Evolutionary conservation across 352 stramenopile genomes (phyloP), one percentile per base, ranked within the genome.

Genomic region (Globisporangium perplexum): DNA sequence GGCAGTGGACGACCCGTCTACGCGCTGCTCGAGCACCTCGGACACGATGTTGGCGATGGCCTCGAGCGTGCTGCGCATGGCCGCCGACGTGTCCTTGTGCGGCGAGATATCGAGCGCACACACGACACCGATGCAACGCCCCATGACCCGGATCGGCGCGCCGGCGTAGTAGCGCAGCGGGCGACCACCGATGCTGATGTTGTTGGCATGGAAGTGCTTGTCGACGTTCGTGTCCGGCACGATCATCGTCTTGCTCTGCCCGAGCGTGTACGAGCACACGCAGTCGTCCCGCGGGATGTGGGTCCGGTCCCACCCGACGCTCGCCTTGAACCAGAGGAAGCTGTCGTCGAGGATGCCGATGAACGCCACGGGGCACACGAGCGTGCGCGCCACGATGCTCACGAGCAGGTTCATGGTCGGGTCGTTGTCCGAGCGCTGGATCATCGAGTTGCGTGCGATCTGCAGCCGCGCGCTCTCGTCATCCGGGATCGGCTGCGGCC

Each of bases 31-130:
- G 17, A 92, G 66, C 17, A 92, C 82, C 44, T 92, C 78, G 0
- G 78, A 88, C n/a, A 86, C 82, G 33, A 92, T 92, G 23, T 85
- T 88, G 7, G 78, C 78, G 35, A 92, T 71, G 0, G 78, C 77
- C 47, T 90, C 82, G 18, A 92, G 71, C 7, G 77, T 92, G 39
- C 74, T 87, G 31, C 63, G 72, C 77, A 88, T 88, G 11, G 71
- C 60, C 1, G 72, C 49, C 0, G 72, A 78, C 2, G 77, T 90
- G 22, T 62, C 52, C 10, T 52, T 57, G 45, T 88, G 82, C 3
- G 82, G 65, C 20, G 62, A 48, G 10, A 57, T 72, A 45, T 92
- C 82, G 20, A 92, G 68, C 22, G 77, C 79, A 30, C 75, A 82
- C 12, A 92, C 69, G 7, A 80, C 77, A 15, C 82, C 82, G 22